Conservation (phyloP, 1,284 basidiomycete species). For the Pascua sp. region DNA sequence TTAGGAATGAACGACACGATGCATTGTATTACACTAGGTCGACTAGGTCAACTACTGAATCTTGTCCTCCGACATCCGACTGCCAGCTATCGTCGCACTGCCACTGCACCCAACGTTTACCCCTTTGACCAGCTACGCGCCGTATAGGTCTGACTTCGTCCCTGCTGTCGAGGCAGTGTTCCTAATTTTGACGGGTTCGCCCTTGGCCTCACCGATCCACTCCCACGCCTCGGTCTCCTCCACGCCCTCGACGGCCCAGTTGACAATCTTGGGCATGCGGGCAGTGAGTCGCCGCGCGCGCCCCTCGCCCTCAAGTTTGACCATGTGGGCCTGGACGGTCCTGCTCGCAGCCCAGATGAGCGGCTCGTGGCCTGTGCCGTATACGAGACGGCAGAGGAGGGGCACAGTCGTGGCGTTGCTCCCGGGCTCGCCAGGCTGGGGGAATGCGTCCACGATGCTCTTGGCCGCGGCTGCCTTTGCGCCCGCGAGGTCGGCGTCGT, state of each 20-base stretch:
- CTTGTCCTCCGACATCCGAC: no score
- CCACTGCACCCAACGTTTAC: no score
- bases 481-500: constrained; percentile 4
- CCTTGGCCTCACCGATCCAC: constrained; percentile 16
- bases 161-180: no score
- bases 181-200: not conserved
- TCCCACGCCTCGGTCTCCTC: constrained; percentile 33
- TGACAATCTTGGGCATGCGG: constrained; percentile 21
- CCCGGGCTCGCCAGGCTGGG: not conserved
- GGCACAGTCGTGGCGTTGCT: constrained; percentile 17
- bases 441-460: constrained; percentile 6
- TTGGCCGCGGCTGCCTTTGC: not conserved
- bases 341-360: constrained; percentile 32
- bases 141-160: no score
- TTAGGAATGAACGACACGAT: no score
- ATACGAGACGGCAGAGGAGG: constrained; percentile 33
- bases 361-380: constrained; percentile 34
- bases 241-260: constrained; percentile 20
- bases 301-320: constrained; percentile 58
- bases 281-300: constrained; percentile 50
- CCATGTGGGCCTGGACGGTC: constrained; percentile 29
- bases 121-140: no score
- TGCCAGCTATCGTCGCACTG: no score
- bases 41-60: no score
- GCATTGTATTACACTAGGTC: no score